Evolutionary conservation across 305 asterid species (phyloP).

Genomic region (Ilex paraguariensis): DNA sequence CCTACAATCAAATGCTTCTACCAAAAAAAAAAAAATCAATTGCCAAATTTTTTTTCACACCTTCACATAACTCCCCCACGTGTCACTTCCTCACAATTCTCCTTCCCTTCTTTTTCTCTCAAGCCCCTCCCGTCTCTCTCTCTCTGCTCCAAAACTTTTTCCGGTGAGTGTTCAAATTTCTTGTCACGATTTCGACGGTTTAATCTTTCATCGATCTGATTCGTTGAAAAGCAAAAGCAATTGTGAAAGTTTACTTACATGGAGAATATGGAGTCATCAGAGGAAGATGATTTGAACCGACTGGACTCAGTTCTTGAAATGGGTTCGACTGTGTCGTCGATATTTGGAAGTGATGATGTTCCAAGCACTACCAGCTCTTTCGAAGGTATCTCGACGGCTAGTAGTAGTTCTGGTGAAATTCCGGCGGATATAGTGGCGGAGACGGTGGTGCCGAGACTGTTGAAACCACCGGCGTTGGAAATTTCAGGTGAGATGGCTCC

Average conservation of each 20-base stretch:
- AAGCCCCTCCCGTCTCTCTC: no score
- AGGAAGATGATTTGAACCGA: not conserved
- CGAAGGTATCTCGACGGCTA: not conserved
- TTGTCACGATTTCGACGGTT: not conserved
- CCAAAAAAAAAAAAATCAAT: no score
- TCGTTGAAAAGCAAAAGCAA: no score
- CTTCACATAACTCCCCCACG: not conserved
- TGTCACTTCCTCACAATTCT: not conserved
- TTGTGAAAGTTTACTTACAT: not conserved
- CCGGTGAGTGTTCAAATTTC: not conserved
- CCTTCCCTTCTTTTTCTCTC: not conserved
- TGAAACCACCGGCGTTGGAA: not conserved
- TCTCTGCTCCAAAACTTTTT: not conserved
- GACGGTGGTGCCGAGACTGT: not conserved
- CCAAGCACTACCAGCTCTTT: not conserved
- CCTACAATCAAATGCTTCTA: not conserved
- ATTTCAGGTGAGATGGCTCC: not conserved
- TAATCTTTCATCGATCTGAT: not conserved
- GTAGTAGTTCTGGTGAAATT: not conserved
- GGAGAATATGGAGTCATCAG: not conserved
- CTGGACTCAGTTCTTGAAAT: conserved; percentile 1
- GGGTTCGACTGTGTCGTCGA: conserved; percentile 4
- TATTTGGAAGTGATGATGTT: conserved; percentile 4
- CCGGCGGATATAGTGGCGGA: not conserved
- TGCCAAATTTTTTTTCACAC: not conserved